Evolutionary conservation across 1,139 yeast species (phyloP), one percentile per base, ranked within the genome.

Genomic region (Suhomyces chickasaworum): DNA sequence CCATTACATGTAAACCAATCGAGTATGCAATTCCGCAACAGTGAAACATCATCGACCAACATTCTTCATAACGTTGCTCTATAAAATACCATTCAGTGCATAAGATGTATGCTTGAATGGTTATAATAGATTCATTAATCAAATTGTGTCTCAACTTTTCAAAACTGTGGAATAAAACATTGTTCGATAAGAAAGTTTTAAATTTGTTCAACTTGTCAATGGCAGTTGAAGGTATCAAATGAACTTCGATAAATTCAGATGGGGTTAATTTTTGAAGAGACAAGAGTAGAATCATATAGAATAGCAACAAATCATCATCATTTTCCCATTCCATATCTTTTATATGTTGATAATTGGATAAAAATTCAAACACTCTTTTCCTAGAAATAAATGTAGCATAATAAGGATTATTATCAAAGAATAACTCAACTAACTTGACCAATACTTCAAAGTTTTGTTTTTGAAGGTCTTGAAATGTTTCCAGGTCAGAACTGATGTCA

Each of bases 61-160:
- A 62, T 51, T 76, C 77, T 54, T 79, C 83, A 52, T 75, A 76
- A 42, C 72, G 68, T 49, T 75, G 79, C 49, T 75, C 75, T 43
- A 69, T 72, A 48, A 77, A 77, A 45, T 73, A 68, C 68, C 76
- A 78, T 53, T 77, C 83, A 18, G 78, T 72, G 52, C 80, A 78
- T 40, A 78, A 62, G 7, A 78, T 74, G 51, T 77, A 77, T 2
- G 81, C 71, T 52, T 75, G 75, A 27, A 78, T 68, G 5, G 81
- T 74, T 10, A 70, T 60, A 15, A 75, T 67, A 1, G 81, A 74
- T 53, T 78, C 82, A 50, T 71, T 66, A 22, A 74, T 61, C 37
- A 78, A 63, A 47, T 78, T 77, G 49, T 69, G 74, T 47, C 80
- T 73, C 48, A 78, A 63, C 52, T 66, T 66, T 52, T 69, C 72